A percentile compares a stretch with the other conserved stretches of the same genome.
phyloP scores from a whole-genome alignment of 2,329 filamentous ascomycete genomes.

The Westerdykella ornata region DNA sequence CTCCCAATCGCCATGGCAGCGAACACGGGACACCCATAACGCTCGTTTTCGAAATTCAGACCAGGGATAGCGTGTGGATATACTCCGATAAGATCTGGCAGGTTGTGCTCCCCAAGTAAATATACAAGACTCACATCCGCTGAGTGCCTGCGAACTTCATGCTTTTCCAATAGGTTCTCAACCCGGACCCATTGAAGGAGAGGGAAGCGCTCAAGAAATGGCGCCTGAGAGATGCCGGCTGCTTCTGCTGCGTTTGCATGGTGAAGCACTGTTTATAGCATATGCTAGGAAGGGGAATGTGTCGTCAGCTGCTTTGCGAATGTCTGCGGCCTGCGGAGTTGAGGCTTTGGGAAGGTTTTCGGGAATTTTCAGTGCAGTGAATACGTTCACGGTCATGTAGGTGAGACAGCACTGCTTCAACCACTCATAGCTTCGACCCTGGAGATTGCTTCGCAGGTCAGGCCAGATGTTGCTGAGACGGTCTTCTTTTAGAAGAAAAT shows the following conservation, averaged over 20 bases:
- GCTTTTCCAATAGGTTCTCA: conserved; percentile 31
- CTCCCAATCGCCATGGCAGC: conserved; percentile 31
- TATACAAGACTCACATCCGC: conserved; percentile 12
- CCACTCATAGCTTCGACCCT: conserved; percentile 37
- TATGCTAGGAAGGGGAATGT: conserved; percentile 46
- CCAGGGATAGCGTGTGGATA: conserved; percentile 10
- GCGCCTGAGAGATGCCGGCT: conserved; percentile 12
- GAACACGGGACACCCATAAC: conserved; percentile 33
- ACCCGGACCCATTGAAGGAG: conserved; percentile 24
- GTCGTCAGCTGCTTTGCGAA: conserved; percentile 5
- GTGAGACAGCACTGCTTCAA: conserved; percentile 42
- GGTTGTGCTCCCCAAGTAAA: conserved; percentile 17
- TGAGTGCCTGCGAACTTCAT: conserved; percentile 13
- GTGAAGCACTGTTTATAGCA: conserved; percentile 37
- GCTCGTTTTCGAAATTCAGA: conserved; percentile 20
- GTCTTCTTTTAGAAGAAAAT: conserved; percentile 38
- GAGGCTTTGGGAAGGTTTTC: conserved; percentile 6
- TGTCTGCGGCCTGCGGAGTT: not conserved
- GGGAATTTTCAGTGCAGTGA: conserved; percentile 1
- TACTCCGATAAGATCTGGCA: conserved; percentile 25
- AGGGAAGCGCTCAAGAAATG: conserved; percentile 20
- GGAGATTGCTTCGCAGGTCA: conserved; percentile 27
- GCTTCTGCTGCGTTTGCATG: conserved; percentile 39
- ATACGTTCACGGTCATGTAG: conserved; percentile 33
- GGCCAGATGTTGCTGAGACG: conserved; percentile 28